These are phyloP conservation scores for Trametes pubescens DNA, from an alignment of 1,284 basidiomycete species.

Conservation along the genomic window DNA sequence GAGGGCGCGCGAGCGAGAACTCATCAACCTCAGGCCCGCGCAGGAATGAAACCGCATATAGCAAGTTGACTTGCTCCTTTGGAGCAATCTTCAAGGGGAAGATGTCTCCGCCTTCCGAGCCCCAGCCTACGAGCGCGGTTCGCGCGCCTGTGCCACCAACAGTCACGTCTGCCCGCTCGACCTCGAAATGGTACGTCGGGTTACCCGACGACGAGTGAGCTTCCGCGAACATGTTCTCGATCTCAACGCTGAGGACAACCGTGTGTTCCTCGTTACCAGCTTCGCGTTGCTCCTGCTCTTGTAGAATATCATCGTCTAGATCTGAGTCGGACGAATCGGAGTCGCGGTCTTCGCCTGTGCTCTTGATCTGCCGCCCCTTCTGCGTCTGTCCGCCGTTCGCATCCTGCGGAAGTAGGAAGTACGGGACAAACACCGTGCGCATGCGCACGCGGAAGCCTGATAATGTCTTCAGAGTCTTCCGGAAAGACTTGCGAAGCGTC, in stretches of 20 bases:
- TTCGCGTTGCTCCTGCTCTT: slow-evolving; percentile 63
- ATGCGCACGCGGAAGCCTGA: slow-evolving; percentile 88
- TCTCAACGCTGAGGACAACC: slow-evolving; percentile 85
- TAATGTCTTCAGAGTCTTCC: slow-evolving; percentile 78
- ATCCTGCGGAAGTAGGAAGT: slow-evolving; percentile 63
- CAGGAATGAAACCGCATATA: slow-evolving; percentile 85
- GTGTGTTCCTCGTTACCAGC: slow-evolving; percentile 83
- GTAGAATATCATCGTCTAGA: slow-evolving; percentile 54
- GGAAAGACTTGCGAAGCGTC: slow-evolving; percentile 84
- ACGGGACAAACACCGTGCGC: slow-evolving; percentile 88
- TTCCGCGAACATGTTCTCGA: slow-evolving; percentile 68
- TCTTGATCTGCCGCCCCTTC: slow-evolving; percentile 17
- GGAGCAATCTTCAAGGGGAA: slow-evolving; percentile 78
- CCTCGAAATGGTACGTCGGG: slow-evolving; percentile 69
- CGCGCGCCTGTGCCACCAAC: slow-evolving; percentile 81
- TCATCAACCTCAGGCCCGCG: slow-evolving; percentile 64
- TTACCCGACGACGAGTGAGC: slow-evolving; percentile 47
- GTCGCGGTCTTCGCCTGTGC: background rate
- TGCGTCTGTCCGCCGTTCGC: slow-evolving; percentile 21
- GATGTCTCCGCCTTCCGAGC: slow-evolving; percentile 49
- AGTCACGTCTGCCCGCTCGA: slow-evolving; percentile 75
- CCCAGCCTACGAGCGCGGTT: slow-evolving; percentile 75
- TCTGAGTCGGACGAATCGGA: slow-evolving; percentile 42
- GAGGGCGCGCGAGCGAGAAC: slow-evolving; percentile 47
- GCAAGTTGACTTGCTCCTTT: slow-evolving; percentile 84